Conservation (phyloP, 2,329 filamentous ascomycete genomes). For the Penicillium occitanis region DNA sequence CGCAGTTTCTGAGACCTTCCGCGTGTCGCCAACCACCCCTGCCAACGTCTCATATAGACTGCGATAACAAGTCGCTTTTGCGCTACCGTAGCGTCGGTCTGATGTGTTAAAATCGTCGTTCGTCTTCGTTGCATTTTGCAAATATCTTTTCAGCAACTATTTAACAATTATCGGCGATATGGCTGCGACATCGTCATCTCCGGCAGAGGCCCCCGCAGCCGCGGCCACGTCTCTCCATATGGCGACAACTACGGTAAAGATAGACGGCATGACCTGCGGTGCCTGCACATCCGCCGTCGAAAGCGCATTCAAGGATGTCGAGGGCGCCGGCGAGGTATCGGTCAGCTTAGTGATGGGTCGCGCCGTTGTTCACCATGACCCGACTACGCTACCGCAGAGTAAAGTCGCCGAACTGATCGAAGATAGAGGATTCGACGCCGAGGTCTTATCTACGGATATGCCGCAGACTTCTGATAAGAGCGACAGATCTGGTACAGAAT, state of each 20-base stretch:
- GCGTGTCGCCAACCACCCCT: conserved; percentile 2
- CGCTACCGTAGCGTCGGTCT: background rate
- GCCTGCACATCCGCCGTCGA: conserved; percentile 96
- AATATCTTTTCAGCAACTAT: background rate
- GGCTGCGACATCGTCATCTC: background rate
- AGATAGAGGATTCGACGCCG: conserved; percentile 86
- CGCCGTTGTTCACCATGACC: conserved; percentile 90
- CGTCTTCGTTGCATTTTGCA: background rate
- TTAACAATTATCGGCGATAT: conserved; percentile 6
- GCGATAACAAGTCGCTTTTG: background rate
- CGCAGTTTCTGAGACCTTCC: conserved; percentile 13
- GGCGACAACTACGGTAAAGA: conserved; percentile 85
- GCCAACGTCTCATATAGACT: conserved; percentile 4
- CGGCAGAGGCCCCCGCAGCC: background rate
- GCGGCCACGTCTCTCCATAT: conserved; percentile 13
- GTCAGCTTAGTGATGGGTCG: conserved; percentile 94
- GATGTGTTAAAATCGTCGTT: background rate
- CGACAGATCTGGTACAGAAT: conserved; percentile 25
- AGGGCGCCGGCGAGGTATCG: conserved; percentile 81
- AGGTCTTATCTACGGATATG: conserved; percentile 79
- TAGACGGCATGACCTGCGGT: conserved; percentile 86
- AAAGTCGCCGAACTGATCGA: conserved; percentile 82
- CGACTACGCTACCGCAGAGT: conserved; percentile 69
- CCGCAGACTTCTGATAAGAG: conserved; percentile 47
- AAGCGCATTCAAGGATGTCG: conserved; percentile 77